A percentile compares a stretch with the other conserved stretches of the same genome.
phyloP scores from a whole-genome alignment of 352 stramenopile genomes.

The Thalassiosira mediterranea region DNA sequence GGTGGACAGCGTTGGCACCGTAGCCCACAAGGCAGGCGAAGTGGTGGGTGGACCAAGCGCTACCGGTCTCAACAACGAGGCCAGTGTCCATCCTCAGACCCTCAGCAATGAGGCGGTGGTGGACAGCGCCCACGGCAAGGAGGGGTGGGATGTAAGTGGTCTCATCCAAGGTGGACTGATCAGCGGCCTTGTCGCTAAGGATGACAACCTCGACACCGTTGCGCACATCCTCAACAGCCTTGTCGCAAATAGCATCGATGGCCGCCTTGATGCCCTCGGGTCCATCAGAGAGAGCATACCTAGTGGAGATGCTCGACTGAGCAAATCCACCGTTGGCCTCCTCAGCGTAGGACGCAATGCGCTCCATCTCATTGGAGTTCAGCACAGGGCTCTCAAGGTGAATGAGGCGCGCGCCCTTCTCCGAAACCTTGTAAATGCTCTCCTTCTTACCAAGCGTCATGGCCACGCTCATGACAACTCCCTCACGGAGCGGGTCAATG shows the following conservation, averaged over 20 bases:
- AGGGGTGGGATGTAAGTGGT: conserved; percentile 87
- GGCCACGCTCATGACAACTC: conserved; percentile 87
- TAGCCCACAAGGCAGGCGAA: conserved; percentile 87
- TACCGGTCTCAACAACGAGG: conserved; percentile 86
- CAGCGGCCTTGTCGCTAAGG: conserved; percentile 80
- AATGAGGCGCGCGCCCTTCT: conserved; percentile 83
- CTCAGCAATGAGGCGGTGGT: conserved; percentile 87
- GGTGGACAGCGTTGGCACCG: conserved; percentile 86
- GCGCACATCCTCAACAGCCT: conserved; percentile 80
- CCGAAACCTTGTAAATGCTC: conserved; percentile 82
- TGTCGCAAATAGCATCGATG: conserved; percentile 81
- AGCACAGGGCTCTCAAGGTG: conserved; percentile 85
- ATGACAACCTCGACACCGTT: conserved; percentile 85
- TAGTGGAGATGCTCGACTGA: conserved; percentile 78
- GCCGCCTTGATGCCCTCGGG: conserved; percentile 75
- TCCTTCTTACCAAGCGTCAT: conserved; percentile 87
- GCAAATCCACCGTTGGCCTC: conserved; percentile 79
- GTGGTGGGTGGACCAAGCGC: conserved; percentile 88
- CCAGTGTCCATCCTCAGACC: conserved; percentile 86
- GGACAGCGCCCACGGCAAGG: conserved; percentile 85
- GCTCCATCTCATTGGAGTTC: conserved; percentile 83
- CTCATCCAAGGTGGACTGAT: conserved; percentile 65
- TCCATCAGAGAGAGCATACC: conserved; percentile 69
- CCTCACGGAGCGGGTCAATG: conserved; percentile 88
- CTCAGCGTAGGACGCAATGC: conserved; percentile 61